These are phyloP conservation scores for Macadamia tetraphylla DNA, from an alignment of 164 flowering plant genomes.

Conservation along the genomic window DNA sequence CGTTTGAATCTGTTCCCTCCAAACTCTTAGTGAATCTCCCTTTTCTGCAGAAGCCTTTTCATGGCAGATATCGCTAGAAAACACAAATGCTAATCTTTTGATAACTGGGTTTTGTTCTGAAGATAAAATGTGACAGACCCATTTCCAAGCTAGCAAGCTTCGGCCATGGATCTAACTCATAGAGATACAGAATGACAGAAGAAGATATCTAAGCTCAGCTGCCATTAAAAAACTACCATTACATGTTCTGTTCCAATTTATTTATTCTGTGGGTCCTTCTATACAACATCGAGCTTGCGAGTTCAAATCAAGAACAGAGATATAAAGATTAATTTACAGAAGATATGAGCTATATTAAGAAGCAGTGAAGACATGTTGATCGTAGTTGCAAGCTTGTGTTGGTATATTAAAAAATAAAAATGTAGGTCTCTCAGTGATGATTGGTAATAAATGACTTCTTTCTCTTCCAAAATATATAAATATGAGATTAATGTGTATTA, in stretches of 20 bases:
- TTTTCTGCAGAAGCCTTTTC: background rate
- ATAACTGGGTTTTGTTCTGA: background rate
- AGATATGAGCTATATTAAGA: background rate
- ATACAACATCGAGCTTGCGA: no score
- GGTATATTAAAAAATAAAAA: background rate
- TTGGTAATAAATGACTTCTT: no score
- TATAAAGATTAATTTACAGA: background rate
- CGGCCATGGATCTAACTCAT: no score
- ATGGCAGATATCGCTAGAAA: background rate
- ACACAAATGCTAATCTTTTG: background rate
- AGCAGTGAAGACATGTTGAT: background rate
- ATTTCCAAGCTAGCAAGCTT: background rate
- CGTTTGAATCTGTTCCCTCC: constrained; percentile 54
- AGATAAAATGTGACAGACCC: background rate
- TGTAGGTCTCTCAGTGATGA: no score
- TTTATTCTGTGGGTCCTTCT: no score
- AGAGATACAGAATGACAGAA: background rate
- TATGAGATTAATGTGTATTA: no score
- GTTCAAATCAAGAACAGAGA: no score
- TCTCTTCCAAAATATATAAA: no score
- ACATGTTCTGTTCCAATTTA: no score
- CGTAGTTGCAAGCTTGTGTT: background rate
- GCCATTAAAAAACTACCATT: no score
- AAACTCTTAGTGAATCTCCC: constrained; percentile 13
- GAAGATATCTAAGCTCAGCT: no score